A percentile compares a stretch with the other conserved stretches of the same genome.
phyloP scores from a whole-genome alignment of 768 basidiomycete species.

The Pulveroboletus sp. region DNA sequence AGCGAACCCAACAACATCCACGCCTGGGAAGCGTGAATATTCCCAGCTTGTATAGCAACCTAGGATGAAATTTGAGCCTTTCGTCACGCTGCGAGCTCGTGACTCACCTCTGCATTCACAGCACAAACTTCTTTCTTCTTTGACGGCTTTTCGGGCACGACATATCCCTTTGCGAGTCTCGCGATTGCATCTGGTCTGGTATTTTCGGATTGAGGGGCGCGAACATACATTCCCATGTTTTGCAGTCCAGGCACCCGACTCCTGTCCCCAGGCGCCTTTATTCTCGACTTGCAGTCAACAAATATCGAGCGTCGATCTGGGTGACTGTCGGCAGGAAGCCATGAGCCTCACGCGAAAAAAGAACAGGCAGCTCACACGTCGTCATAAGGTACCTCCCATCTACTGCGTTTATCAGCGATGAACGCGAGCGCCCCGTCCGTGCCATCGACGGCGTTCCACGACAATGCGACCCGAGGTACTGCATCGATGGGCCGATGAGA shows the following conservation, averaged over 20 bases:
- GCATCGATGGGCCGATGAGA: slow-evolving; percentile 62
- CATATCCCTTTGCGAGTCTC: slow-evolving; percentile 60
- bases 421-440: slow-evolving; percentile 60
- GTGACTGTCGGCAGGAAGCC: slow-evolving; percentile 28
- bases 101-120: slow-evolving; percentile 54
- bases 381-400: slow-evolving; percentile 74
- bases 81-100: background rate
- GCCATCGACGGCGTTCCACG: slow-evolving; percentile 50
- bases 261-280: slow-evolving; percentile 61
- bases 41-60: slow-evolving; percentile 59
- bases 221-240: slow-evolving; percentile 50
- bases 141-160: slow-evolving; percentile 42
- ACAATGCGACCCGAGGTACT: slow-evolving; percentile 55
- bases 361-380: slow-evolving; percentile 54
- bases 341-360: background rate
- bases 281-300: slow-evolving; percentile 31
- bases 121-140: slow-evolving; percentile 43
- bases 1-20: slow-evolving; percentile 66
- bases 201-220: slow-evolving; percentile 11
- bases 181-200: slow-evolving; percentile 41
- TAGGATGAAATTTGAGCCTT: slow-evolving; percentile 19
- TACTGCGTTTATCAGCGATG: slow-evolving; percentile 48
- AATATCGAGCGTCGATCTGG: slow-evolving; percentile 29
- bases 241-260: slow-evolving; percentile 51
- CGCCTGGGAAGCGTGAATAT: slow-evolving; percentile 52